Evolutionary conservation across 139 green algal species (phyloP).

Genomic region (Volvox reticuliferus): DNA sequence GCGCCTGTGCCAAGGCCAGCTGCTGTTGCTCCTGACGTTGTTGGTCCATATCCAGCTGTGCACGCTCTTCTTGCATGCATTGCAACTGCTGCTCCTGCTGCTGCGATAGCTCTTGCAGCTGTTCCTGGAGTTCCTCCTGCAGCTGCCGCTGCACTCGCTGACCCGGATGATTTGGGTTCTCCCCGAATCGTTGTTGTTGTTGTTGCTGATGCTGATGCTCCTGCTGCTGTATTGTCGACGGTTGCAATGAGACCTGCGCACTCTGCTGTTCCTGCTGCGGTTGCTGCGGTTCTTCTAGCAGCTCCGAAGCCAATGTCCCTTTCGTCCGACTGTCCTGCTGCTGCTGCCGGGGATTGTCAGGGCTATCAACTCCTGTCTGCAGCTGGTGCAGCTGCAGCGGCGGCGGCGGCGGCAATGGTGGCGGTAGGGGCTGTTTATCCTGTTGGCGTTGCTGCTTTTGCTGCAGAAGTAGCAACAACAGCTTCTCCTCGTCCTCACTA

Average conservation of each 20-base stretch:
- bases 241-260: too few relatives aligned
- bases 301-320: neutral
- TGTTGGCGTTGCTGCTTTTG: neutral
- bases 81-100: neutral
- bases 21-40: neutral
- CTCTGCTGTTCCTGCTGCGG: neutral
- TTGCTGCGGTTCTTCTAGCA: neutral
- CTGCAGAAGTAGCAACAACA: conserved; percentile 6
- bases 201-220: neutral
- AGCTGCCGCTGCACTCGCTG: neutral
- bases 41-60: neutral
- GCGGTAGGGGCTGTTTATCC: neutral
- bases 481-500: neutral
- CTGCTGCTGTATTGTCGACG: too few relatives aligned
- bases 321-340: neutral
- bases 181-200: neutral
- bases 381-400: neutral
- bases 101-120: neutral
- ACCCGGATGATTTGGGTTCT: too few relatives aligned
- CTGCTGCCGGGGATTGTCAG: neutral
- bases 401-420: too few relatives aligned
- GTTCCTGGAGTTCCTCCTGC: neutral
- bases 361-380: too few relatives aligned
- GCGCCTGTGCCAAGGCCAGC: neutral
- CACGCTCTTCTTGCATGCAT: too few relatives aligned